Percentiles rank a stretch among this genome's conserved stretches.
phyloP scores from a whole-genome alignment of 2,329 filamentous ascomycete species.

The Paradendryphiella salina region DNA sequence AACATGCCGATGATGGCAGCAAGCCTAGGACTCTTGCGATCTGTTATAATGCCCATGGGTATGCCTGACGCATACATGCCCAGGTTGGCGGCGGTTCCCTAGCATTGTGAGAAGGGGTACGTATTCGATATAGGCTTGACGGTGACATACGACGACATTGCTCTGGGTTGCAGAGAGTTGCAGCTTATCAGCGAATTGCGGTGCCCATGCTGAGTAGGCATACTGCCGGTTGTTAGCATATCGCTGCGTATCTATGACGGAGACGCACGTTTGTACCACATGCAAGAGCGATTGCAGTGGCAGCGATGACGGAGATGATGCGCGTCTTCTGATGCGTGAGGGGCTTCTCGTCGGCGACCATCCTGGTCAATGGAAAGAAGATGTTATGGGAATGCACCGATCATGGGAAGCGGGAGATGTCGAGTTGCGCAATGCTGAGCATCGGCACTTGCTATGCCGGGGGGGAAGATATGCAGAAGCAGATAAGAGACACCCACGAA shows the following conservation, averaged over 20 bases:
- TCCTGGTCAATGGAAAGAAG: slow-evolving; percentile 20
- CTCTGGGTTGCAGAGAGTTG: slow-evolving; percentile 88
- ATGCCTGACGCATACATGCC: slow-evolving; percentile 94
- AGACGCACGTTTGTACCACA: slow-evolving; percentile 85
- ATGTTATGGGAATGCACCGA: slow-evolving; percentile 19
- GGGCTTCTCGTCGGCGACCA: slow-evolving; percentile 31
- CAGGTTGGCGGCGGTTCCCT: slow-evolving; percentile 73
- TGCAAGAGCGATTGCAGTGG: slow-evolving; percentile 80
- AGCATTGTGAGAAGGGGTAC: slow-evolving; percentile 32
- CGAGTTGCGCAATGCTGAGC: slow-evolving; percentile 13
- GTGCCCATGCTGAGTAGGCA: slow-evolving; percentile 97
- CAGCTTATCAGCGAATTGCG: slow-evolving; percentile 86
- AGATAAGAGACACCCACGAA: not conserved
- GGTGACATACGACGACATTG: slow-evolving; percentile 75
- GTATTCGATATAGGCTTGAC: not conserved
- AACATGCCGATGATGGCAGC: slow-evolving; percentile 76
- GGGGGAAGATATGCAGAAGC: slow-evolving; percentile 1
- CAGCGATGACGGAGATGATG: slow-evolving; percentile 80
- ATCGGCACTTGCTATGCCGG: slow-evolving; percentile 6
- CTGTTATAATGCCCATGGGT: slow-evolving; percentile 84
- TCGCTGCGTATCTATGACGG: not conserved
- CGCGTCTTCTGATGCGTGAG: slow-evolving; percentile 64
- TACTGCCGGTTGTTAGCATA: slow-evolving; percentile 63
- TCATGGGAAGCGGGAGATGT: slow-evolving; percentile 26
- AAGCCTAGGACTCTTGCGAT: slow-evolving; percentile 76